phyloP scores from a whole-genome alignment of 2,329 filamentous ascomycete species.

The Colletotrichum somersetense region DNA sequence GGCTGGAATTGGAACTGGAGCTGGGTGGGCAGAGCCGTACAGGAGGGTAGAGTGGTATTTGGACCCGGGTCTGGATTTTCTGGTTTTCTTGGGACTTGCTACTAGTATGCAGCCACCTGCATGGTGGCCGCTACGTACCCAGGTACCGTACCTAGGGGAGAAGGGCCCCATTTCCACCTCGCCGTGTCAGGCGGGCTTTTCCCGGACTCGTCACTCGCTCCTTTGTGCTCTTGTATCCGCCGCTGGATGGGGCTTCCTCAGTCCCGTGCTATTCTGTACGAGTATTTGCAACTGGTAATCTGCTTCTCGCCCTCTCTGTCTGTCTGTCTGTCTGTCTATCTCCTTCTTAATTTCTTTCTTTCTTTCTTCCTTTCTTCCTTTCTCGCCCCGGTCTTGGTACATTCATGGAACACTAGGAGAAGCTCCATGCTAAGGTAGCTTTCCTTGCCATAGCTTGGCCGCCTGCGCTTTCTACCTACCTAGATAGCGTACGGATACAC shows the following conservation, averaged over 20 bases:
- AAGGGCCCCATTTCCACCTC: not conserved
- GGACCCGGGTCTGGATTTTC: slow-evolving; percentile 35
- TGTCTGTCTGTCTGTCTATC: no score
- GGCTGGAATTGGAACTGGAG: not conserved
- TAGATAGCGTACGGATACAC: not conserved
- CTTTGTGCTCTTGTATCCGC: not conserved
- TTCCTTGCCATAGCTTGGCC: not conserved
- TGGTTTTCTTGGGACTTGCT: slow-evolving; percentile 7
- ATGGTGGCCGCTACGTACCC: no score
- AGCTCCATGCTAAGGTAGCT: not conserved
- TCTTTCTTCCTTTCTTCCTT: no score
- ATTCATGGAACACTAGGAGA: not conserved
- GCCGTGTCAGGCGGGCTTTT: not conserved
- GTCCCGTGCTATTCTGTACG: not conserved
- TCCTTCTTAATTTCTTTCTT: no score
- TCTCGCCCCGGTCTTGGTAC: not conserved
- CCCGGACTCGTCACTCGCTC: not conserved
- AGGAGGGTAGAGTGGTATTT: slow-evolving; percentile 26
- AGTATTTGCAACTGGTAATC: no score
- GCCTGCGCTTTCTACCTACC: not conserved
- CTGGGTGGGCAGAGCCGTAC: not conserved
- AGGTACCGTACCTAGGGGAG: no score
- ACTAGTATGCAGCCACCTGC: no score
- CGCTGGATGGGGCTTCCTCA: not conserved
- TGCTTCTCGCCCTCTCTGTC: no score